phyloP scores from a whole-genome alignment of 2,329 filamentous ascomycete species.

The Neoarthrinium moseri region DNA sequence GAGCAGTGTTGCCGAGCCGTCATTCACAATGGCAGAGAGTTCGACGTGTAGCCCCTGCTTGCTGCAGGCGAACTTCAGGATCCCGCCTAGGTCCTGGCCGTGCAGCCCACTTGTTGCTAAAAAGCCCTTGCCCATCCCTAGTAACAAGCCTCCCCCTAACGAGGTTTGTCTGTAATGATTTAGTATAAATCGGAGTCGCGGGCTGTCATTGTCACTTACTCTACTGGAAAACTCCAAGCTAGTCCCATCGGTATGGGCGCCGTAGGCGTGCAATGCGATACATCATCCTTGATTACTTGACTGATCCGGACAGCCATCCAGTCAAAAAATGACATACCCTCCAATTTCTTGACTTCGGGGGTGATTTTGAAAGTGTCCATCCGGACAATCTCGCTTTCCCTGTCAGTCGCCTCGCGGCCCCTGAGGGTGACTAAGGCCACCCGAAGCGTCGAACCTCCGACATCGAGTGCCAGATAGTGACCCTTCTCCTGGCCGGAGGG shows the following conservation, averaged over 20 bases:
- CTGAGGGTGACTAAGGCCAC: constrained; percentile 62
- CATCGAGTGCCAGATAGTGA: constrained; percentile 62
- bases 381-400: constrained; percentile 51
- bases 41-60: constrained; percentile 51
- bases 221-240: constrained; percentile 69
- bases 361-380: constrained; percentile 57
- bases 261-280: constrained; percentile 33
- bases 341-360: constrained; percentile 52
- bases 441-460: constrained; percentile 67
- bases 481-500: constrained; percentile 60
- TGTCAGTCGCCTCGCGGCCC: constrained; percentile 39
- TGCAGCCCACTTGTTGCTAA: constrained; percentile 55
- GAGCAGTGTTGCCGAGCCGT: constrained; percentile 64
- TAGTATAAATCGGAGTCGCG: constrained; percentile 21
- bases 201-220: constrained; percentile 45
- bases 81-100: constrained; percentile 58
- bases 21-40: constrained; percentile 63
- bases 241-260: constrained; percentile 57
- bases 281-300: constrained; percentile 50
- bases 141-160: constrained; percentile 55
- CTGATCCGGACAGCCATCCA: constrained; percentile 65
- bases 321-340: constrained; percentile 62
- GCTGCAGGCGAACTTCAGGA: constrained; percentile 55
- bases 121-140: constrained; percentile 67
- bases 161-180: constrained; percentile 58